Evolutionary conservation across 208 protist species (phyloP).

Genomic region (Tetramitus jugosus): DNA sequence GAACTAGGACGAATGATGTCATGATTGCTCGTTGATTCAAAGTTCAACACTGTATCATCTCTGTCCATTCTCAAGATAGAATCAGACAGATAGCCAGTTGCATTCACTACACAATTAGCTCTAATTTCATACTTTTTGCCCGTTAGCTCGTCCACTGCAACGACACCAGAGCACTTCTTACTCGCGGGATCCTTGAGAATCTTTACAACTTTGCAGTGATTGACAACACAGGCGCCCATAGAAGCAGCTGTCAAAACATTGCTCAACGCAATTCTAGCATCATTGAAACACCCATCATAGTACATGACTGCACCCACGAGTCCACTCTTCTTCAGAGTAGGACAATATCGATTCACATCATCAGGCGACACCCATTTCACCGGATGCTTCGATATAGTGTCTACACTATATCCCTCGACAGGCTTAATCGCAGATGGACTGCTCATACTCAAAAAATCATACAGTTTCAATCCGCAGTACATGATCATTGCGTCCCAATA

Average conservation of each 20-base stretch:
- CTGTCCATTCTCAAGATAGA: conserved; percentile 63
- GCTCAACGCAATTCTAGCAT: conserved; percentile 82
- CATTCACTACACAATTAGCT: conserved; percentile 75
- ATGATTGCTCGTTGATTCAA: no score
- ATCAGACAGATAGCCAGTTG: conserved; percentile 69
- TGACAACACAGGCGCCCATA: conserved; percentile 75
- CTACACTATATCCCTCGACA: no score
- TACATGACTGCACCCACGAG: conserved; percentile 79
- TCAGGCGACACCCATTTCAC: conserved; percentile 50
- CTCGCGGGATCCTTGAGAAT: conserved; percentile 24
- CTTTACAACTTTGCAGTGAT: conserved; percentile 57
- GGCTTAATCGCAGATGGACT: conserved; percentile 1
- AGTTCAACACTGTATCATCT: conserved; percentile 19
- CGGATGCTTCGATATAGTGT: no score
- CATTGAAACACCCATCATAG: conserved; percentile 91
- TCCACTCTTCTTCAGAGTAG: conserved; percentile 39
- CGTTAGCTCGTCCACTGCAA: conserved; percentile 59
- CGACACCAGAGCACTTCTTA: conserved; percentile 55
- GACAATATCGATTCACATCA: no score
- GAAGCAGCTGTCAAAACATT: conserved; percentile 80
- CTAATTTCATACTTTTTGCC: conserved; percentile 59
- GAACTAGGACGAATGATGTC: conserved; percentile 58
- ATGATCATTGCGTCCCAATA: conserved; percentile 64
- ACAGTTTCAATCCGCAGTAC: conserved; percentile 70
- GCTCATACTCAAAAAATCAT: conserved; percentile 66